phyloP scores from a whole-genome alignment of 495 filamentous ascomycete species.

The Letharia lupina region DNA sequence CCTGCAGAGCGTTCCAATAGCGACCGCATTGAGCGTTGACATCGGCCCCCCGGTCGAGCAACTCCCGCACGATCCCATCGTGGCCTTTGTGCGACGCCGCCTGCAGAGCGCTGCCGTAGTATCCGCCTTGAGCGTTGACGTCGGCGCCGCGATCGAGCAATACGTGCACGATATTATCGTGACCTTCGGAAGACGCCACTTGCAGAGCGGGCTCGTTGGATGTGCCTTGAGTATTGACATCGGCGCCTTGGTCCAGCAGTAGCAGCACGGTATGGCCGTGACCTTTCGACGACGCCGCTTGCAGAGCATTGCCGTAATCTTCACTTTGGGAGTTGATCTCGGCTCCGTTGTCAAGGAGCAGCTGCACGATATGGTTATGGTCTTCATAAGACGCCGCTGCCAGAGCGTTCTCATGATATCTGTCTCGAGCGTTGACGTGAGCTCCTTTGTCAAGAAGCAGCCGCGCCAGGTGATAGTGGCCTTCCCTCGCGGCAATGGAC shows the following conservation, averaged over 20 bases:
- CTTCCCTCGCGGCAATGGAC: neutral
- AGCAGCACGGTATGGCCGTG: too few relatives aligned
- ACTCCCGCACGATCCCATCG: neutral
- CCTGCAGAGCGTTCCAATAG: neutral
- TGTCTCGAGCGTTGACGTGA: constrained; percentile 6
- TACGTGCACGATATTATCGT: neutral
- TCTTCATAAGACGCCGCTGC: neutral
- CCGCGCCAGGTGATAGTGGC: constrained; percentile 1
- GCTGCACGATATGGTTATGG: neutral
- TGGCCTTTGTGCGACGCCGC: neutral
- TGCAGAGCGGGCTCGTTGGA: neutral
- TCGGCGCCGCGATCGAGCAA: constrained; percentile 1
- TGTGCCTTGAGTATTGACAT: constrained; percentile 1
- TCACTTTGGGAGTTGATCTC: neutral
- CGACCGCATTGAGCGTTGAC: neutral
- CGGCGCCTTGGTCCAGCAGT: neutral
- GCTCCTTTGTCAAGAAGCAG: constrained; percentile 11
- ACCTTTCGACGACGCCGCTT: too few relatives aligned
- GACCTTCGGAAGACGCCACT: neutral
- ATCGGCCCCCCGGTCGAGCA: constrained; percentile 6
- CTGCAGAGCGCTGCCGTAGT: neutral
- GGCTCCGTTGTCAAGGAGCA: neutral
- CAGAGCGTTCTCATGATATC: neutral
- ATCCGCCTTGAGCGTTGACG: neutral
- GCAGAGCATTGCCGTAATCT: neutral